Conservation (phyloP, 768 basidiomycete species). For the Mycena floridula region DNA sequence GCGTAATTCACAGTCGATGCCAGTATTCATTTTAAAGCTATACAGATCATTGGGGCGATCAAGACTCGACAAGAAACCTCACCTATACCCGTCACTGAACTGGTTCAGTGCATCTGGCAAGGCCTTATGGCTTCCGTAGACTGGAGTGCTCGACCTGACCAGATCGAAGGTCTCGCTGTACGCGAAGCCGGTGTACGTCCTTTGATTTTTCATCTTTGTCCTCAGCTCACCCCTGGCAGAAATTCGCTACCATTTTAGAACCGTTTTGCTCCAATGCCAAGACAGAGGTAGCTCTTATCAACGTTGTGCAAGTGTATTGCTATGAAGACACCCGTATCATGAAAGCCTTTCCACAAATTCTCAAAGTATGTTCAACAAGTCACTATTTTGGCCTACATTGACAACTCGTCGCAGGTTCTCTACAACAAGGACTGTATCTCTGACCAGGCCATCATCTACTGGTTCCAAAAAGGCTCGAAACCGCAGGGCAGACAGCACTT, state of each 20-base stretch:
- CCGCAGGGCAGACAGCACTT: slow-evolving; percentile 95
- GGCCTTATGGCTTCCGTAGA: slow-evolving; percentile 85
- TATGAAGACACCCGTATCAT: slow-evolving; percentile 96
- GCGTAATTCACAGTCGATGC: slow-evolving; percentile 14
- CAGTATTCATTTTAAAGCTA: slow-evolving; percentile 7
- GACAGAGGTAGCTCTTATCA: slow-evolving; percentile 91
- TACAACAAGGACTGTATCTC: slow-evolving; percentile 96
- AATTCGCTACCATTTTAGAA: slow-evolving; percentile 79
- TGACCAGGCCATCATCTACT: slow-evolving; percentile 95
- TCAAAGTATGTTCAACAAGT: slow-evolving; percentile 56
- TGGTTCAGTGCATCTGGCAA: slow-evolving; percentile 88
- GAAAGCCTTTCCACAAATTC: slow-evolving; percentile 90
- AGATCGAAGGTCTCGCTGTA: slow-evolving; percentile 84
- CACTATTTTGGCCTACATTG: not conserved
- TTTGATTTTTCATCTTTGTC: not conserved
- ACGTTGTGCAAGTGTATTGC: slow-evolving; percentile 91
- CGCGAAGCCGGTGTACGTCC: slow-evolving; percentile 77
- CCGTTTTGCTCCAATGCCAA: slow-evolving; percentile 86
- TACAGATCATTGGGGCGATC: slow-evolving; percentile 72
- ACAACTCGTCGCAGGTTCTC: slow-evolving; percentile 55
- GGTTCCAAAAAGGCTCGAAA: slow-evolving; percentile 96
- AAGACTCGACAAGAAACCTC: slow-evolving; percentile 68
- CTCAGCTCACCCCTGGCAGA: slow-evolving; percentile 35
- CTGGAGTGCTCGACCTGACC: slow-evolving; percentile 86
- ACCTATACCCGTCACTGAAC: slow-evolving; percentile 79